Evolutionary conservation across 176 grass and related monocot species (phyloP).

Genomic region (Zoysia pacifica): DNA sequence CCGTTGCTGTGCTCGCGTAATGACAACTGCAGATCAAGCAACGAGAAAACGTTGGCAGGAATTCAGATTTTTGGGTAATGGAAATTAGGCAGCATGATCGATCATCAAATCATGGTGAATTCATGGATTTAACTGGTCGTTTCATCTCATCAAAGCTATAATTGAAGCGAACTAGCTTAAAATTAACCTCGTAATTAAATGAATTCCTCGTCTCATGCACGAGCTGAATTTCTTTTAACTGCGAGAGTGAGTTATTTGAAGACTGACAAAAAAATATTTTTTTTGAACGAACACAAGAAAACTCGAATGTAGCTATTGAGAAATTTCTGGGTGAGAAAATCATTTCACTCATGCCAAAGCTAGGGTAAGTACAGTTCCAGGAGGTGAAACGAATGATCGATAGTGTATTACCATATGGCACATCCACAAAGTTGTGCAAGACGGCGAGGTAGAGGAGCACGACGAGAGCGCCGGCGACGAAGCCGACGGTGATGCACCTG

Average conservation of each 20-base stretch:
- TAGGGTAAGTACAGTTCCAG: neutral
- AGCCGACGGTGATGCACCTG: constrained; percentile 43
- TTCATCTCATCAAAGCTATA: too few species aligned
- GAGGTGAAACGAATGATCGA: neutral
- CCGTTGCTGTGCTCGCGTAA: neutral
- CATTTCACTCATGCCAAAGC: neutral
- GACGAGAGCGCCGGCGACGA: constrained; percentile 58
- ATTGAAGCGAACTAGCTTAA: neutral
- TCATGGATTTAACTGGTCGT: too few species aligned
- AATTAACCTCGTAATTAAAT: neutral
- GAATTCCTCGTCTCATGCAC: neutral
- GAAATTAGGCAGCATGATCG: neutral
- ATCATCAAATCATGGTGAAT: too few species aligned
- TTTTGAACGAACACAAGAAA: too few species aligned
- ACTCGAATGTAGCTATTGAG: neutral
- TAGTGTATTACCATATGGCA: neutral
- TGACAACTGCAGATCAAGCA: neutral
- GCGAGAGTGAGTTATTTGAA: neutral
- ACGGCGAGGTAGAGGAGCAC: constrained; percentile 60
- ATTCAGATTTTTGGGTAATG: neutral
- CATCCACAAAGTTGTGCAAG: constrained; percentile 37
- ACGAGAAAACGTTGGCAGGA: neutral
- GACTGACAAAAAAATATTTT: neutral
- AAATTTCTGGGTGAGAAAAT: neutral
- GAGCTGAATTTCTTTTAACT: neutral